phyloP scores from a whole-genome alignment of 805 yeast genomes.

The Candida maris region DNA sequence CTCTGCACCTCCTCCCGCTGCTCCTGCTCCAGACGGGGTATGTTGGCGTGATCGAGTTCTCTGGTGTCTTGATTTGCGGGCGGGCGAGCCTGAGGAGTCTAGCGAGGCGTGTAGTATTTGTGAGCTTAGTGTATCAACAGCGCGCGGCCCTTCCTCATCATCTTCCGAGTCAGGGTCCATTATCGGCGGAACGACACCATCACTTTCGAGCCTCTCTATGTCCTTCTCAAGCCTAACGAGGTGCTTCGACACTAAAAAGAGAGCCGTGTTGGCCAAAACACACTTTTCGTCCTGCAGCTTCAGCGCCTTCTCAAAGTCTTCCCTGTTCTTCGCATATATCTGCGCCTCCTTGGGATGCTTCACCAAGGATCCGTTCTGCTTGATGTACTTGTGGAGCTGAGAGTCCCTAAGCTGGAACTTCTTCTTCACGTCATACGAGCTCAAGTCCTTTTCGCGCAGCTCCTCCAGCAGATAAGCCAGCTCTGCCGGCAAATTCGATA shows the following conservation, averaged over 20 bases:
- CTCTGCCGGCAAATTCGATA: conserved; percentile 86
- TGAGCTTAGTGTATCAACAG: conserved; percentile 16
- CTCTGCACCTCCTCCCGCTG: too few relatives aligned
- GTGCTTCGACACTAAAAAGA: conserved; percentile 74
- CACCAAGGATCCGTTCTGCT: conserved; percentile 75
- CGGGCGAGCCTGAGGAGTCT: conserved; percentile 11
- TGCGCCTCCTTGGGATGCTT: conserved; percentile 79
- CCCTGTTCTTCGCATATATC: conserved; percentile 59
- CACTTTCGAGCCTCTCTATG: conserved; percentile 69
- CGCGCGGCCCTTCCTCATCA: conserved; percentile 10
- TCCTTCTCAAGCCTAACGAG: conserved; percentile 69
- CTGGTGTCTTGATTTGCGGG: conserved; percentile 13
- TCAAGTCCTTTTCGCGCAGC: conserved; percentile 63
- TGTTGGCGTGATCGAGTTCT: conserved; percentile 18
- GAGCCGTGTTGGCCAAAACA: conserved; percentile 75
- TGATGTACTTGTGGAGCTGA: conserved; percentile 78
- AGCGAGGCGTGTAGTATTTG: conserved; percentile 20
- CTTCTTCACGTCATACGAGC: conserved; percentile 60
- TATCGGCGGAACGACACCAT: conserved; percentile 67
- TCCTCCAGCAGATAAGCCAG: conserved; percentile 78
- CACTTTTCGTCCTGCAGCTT: conserved; percentile 75
- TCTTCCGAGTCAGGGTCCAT: conserved; percentile 30
- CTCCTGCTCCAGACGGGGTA: conserved; percentile 13
- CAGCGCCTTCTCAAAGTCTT: conserved; percentile 58
- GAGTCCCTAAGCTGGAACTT: conserved; percentile 68